These are phyloP conservation scores for Hirsutella rhossiliensis DNA, from an alignment of 2,329 filamentous ascomycete species.

Conservation along the genomic window DNA sequence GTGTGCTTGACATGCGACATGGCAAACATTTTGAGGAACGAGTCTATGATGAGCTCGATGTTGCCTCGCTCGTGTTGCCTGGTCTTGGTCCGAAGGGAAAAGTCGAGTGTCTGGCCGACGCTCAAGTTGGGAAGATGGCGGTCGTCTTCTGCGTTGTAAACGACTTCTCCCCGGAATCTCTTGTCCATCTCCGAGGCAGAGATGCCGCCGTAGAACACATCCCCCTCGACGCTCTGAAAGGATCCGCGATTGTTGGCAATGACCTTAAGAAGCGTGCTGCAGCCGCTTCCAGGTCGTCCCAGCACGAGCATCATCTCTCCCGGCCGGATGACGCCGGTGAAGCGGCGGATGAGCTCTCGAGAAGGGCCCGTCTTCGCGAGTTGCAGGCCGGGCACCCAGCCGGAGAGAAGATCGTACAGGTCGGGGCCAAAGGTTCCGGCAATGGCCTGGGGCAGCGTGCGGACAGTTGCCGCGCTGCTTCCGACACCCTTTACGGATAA, in stretches of 20 bases:
- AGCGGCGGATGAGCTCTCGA: constrained; percentile 52
- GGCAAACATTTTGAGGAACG: constrained; percentile 53
- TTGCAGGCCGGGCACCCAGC: constrained; percentile 22
- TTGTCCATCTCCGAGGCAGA: constrained; percentile 32
- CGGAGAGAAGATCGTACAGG: neutral
- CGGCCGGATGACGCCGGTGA: constrained; percentile 56
- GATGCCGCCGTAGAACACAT: constrained; percentile 49
- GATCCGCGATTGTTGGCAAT: constrained; percentile 58
- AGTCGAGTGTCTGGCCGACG: constrained; percentile 53
- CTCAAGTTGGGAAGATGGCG: constrained; percentile 58
- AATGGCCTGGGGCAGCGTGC: constrained; percentile 39
- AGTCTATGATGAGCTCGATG: neutral
- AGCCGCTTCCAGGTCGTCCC: constrained; percentile 55
- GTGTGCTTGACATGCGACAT: constrained; percentile 59
- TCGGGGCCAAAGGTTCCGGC: constrained; percentile 47
- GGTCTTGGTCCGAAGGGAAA: constrained; percentile 53
- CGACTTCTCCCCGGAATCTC: constrained; percentile 47
- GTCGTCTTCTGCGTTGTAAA: constrained; percentile 59
- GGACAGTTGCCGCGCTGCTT: constrained; percentile 24
- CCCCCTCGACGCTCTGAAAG: constrained; percentile 52
- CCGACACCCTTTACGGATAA: constrained; percentile 61
- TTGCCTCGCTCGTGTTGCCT: constrained; percentile 26
- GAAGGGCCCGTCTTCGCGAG: constrained; percentile 43
- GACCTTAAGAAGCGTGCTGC: constrained; percentile 58
- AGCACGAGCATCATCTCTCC: constrained; percentile 60